Conservation (phyloP, 2,329 filamentous ascomycete species). For the Cladosporium sp. region DNA sequence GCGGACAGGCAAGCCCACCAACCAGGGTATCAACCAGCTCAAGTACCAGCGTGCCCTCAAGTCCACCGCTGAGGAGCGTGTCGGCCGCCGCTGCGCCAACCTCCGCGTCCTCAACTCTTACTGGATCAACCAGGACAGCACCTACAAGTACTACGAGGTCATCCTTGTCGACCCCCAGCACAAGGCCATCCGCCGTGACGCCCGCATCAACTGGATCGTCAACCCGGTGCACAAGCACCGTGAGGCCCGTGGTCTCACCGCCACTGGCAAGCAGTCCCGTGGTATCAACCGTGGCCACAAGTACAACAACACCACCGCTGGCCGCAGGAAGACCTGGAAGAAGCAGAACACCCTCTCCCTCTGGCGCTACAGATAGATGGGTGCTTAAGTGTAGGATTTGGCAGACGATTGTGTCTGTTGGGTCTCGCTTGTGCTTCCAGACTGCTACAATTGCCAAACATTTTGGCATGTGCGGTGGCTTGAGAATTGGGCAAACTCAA, state of each 20-base stretch:
- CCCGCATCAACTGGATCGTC: constrained; percentile 99
- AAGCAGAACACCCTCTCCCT: constrained; percentile 98
- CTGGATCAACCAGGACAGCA: constrained; percentile 99
- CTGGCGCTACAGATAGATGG: constrained; percentile 87
- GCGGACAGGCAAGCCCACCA: constrained; percentile 92
- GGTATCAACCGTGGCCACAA: constrained; percentile 99
- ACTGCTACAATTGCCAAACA: constrained; percentile 5
- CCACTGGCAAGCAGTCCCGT: constrained; percentile 99
- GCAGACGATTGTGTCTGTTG: constrained; percentile 1
- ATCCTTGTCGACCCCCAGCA: constrained; percentile 99
- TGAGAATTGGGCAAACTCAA: constrained; percentile 1
- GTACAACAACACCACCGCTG: constrained; percentile 97
- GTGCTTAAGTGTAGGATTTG: constrained; percentile 2
- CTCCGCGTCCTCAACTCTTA: constrained; percentile 99
- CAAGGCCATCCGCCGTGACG: constrained; percentile 98
- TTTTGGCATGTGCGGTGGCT: constrained; percentile 11
- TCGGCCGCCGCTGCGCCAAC: constrained; percentile 98
- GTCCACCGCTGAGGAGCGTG: constrained; percentile 98
- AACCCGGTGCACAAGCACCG: constrained; percentile 99
- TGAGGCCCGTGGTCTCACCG: constrained; percentile 93
- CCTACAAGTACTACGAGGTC: constrained; percentile 99
- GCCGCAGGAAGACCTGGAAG: constrained; percentile 99
- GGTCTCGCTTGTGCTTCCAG: constrained; percentile 2
- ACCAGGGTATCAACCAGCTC: constrained; percentile 99
- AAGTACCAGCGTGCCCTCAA: constrained; percentile 99